phyloP scores from a whole-genome alignment of 176 grass and related monocot genomes.

The Carex littledalei region DNA sequence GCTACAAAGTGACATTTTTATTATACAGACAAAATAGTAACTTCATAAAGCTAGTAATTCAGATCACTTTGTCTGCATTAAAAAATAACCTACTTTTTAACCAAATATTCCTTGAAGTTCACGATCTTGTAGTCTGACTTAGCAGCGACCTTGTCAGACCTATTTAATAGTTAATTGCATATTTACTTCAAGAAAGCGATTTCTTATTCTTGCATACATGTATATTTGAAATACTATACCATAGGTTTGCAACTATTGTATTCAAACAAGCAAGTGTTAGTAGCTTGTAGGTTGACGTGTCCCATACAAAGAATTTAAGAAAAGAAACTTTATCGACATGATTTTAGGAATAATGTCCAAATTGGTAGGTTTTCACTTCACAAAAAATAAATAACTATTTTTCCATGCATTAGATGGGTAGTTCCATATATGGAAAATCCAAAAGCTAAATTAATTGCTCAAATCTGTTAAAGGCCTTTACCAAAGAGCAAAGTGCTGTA shows the following conservation, averaged over 20 bases:
- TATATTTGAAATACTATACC: not conserved
- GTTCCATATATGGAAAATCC: not conserved
- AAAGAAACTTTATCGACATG: not conserved
- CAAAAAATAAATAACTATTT: not conserved
- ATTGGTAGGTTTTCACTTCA: not conserved
- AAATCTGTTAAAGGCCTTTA: not conserved
- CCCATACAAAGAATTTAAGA: not conserved
- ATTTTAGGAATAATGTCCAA: not conserved
- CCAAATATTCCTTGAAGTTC: constrained; percentile 4
- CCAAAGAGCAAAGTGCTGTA: not conserved
- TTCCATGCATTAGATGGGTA: not conserved
- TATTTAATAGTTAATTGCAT: not conserved
- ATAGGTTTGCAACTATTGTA: not conserved
- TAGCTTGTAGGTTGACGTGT: not conserved
- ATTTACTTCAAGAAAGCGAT: not conserved
- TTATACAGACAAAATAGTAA: not conserved
- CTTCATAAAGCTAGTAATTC: not conserved
- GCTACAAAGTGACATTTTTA: not conserved
- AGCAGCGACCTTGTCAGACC: not conserved
- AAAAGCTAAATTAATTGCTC: not conserved
- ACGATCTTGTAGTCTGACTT: not conserved
- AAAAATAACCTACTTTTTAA: constrained; percentile 12
- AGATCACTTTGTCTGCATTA: not conserved
- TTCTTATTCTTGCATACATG: not conserved
- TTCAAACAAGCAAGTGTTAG: not conserved